Percentiles rank a stretch among this genome's conserved stretches.
These are phyloP conservation scores for Peronospora belbahrii DNA, from an alignment of 352 stramenopile species.

Conservation along the genomic window DNA sequence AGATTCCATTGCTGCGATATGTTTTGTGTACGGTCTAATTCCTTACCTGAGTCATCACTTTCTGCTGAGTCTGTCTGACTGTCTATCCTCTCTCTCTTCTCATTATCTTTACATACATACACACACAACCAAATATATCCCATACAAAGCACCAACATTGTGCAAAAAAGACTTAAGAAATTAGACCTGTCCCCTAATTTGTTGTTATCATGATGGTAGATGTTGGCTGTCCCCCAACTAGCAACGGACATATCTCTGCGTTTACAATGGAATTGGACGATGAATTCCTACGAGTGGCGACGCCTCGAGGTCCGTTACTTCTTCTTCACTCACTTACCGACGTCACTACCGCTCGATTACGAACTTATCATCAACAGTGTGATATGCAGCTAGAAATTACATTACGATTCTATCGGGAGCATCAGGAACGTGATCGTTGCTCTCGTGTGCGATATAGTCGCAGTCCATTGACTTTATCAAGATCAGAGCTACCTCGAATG, in stretches of 20 bases:
- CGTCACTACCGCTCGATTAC: slow-evolving; percentile 34
- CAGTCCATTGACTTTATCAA: slow-evolving; percentile 6
- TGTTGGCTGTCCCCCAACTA: slow-evolving; percentile 10
- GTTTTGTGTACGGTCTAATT: too few species aligned
- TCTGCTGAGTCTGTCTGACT: too few species aligned
- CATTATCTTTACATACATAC: too few species aligned
- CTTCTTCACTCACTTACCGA: slow-evolving; percentile 22
- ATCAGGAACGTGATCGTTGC: slow-evolving; percentile 32
- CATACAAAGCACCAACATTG: too few species aligned
- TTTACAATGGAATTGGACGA: slow-evolving; percentile 35
- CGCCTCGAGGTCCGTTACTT: slow-evolving; percentile 3
- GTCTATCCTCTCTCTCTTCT: too few species aligned
- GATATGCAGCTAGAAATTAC: slow-evolving; percentile 35
- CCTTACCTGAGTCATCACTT: too few species aligned
- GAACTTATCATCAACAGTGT: slow-evolving; percentile 43
- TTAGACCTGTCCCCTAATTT: too few species aligned
- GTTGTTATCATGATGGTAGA: slow-evolving; percentile 10
- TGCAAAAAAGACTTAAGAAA: too few species aligned
- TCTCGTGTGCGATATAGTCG: slow-evolving; percentile 9
- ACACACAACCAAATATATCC: too few species aligned
- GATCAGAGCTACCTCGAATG: slow-evolving; percentile 1
- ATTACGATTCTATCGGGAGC: slow-evolving; percentile 37
- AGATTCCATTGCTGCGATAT: too few species aligned
- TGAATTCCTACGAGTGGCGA: slow-evolving; percentile 2
- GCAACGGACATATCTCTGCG: slow-evolving; percentile 23